Base-by-base conservation (phyloP, 257 asterid genomes). In the Scutellaria baicalensis region DNA sequence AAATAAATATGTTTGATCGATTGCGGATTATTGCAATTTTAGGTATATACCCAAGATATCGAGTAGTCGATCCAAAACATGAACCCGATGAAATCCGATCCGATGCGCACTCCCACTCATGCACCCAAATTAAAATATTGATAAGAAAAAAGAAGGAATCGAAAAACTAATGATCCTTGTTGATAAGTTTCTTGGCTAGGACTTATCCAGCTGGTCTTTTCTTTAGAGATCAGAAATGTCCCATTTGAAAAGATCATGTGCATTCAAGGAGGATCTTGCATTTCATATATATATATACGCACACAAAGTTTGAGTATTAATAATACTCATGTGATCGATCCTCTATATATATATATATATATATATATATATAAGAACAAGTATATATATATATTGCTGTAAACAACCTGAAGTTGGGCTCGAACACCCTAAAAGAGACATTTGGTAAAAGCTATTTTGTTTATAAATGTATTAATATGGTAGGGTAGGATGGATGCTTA, bases 191-290 rank as follows among this genome's bases (percentile, higher is more conserved):
- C 18, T 69, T 43, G 65, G 62, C 36, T 9, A 62, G 8, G 68
- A 50, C 14, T 13, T 9, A 52, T 72, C 50, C 55, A 66, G 69
- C 73, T 66, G 78, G 56, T 47, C 11, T 7, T 23, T 73, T 55
- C 36, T 33, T 35, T 47, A 31, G 38, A 10, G 17, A 73, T 33
- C 8, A 27, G 33, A 27, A 27, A 27, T 5, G 33, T 27, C 43
- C 23, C 45, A 35, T 10, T 66, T 57, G 64, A 66, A 69, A 74
- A 38, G 51, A 65, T 73, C 78, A 73, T 66, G 73, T 66, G 70
- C 79, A 38, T 66, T 58, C 21, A 66, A 74, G 73, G 68, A 38
- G 78, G 78, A 45, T 66, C 69, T 58, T 73, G 38, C 56, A 23
- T 72, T 72, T 42, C 44, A 33, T 67, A 11, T 8, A 1, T 54